phyloP scores from a whole-genome alignment of 2,329 filamentous ascomycete species.

The Diaporthe humulicola region DNA sequence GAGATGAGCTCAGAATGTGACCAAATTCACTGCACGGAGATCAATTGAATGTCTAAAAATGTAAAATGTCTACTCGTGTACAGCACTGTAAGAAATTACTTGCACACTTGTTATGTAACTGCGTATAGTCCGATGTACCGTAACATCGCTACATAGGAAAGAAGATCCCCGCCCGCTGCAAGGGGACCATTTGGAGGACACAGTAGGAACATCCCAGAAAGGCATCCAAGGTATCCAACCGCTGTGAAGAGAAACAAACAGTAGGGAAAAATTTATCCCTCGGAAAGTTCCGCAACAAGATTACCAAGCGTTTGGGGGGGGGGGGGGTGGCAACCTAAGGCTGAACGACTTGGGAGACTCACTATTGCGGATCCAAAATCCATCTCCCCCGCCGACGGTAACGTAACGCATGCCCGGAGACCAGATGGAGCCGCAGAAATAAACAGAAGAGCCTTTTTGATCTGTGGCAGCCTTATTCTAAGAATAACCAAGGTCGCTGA shows the following conservation, averaged over 20 bases:
- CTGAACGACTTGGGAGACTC: background rate
- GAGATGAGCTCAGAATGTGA: too few relatives aligned
- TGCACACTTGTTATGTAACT: background rate
- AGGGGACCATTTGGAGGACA: background rate
- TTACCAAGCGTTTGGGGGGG: too few relatives aligned
- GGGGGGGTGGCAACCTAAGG: background rate
- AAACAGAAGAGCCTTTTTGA: background rate
- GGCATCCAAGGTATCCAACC: background rate
- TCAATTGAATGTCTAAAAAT: background rate
- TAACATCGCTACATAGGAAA: too few relatives aligned
- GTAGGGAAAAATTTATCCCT: background rate
- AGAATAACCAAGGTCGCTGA: background rate
- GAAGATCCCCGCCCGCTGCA: background rate
- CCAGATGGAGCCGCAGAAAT: background rate
- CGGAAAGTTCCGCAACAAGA: background rate
- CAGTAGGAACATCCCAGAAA: background rate
- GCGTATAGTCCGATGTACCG: too few relatives aligned
- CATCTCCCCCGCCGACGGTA: background rate
- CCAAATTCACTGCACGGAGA: background rate
- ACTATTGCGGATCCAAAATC: background rate
- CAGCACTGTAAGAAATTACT: too few relatives aligned
- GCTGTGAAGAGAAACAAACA: background rate
- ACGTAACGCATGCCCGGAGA: background rate
- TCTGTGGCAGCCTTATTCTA: slow-evolving; percentile 10
- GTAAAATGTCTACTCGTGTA: background rate